phyloP scores from a whole-genome alignment of 805 yeast species.

The Hagleromyces aurorensis region DNA sequence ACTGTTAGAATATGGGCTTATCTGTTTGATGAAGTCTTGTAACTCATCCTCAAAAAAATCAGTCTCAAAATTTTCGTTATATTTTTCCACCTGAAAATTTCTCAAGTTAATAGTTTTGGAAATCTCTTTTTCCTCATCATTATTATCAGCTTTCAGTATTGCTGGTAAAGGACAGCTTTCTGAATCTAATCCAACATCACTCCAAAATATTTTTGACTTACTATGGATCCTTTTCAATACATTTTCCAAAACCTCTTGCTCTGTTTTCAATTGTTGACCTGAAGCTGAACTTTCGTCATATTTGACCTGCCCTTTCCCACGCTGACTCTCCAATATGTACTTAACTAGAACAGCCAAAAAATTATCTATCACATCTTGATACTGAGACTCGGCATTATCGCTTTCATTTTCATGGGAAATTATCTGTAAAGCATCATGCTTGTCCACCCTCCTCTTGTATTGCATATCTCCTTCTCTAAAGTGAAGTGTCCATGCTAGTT shows the following conservation, averaged over 20 bases:
- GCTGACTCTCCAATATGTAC: no score
- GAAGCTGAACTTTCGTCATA: conserved; percentile 1
- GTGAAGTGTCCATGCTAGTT: conserved; percentile 16
- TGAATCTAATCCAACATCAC: conserved; percentile 3
- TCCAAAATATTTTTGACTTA: conserved; percentile 5
- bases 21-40: background rate
- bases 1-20: background rate
- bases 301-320: background rate
- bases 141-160: background rate
- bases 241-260: conserved; percentile 1
- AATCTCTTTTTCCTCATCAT: background rate
- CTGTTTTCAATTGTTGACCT: conserved; percentile 2
- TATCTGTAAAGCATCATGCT: no score
- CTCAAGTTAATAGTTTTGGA: background rate
- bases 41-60: conserved; percentile 9
- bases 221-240: background rate
- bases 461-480: conserved; percentile 4
- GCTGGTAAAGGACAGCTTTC: conserved; percentile 2
- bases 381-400: no score
- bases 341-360: no score
- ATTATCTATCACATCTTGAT: no score
- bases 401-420: no score
- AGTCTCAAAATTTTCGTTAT: conserved; percentile 4
- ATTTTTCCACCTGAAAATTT: conserved; percentile 1
- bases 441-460: no score